Evolutionary conservation across 2,329 filamentous ascomycete genomes (phyloP).

Genomic region (Microcyclospora pomicola): DNA sequence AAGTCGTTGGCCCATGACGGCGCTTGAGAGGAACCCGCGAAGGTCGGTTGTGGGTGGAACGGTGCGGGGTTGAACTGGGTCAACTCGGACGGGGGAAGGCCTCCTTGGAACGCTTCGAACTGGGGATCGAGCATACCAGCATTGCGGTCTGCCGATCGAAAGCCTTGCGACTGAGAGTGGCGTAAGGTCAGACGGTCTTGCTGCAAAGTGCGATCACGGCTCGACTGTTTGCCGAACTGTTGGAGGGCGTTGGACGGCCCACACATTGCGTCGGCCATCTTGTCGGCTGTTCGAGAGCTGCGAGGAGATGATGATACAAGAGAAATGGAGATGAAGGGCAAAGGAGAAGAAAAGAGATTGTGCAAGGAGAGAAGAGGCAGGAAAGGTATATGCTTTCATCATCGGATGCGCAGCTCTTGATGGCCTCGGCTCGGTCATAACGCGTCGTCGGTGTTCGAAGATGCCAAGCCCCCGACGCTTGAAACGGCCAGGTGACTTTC

Average conservation of each 20-base stretch:
- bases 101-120: slow-evolving; percentile 55
- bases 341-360: not conserved
- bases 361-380: no score
- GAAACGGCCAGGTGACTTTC: no score
- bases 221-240: slow-evolving; percentile 55
- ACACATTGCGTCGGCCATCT: slow-evolving; percentile 55
- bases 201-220: slow-evolving; percentile 55
- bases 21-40: slow-evolving; percentile 15
- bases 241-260: slow-evolving; percentile 64
- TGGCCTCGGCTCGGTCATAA: no score
- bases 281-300: slow-evolving; percentile 8
- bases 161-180: slow-evolving; percentile 40
- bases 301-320: not conserved
- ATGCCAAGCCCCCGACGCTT: no score
- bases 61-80: slow-evolving; percentile 20
- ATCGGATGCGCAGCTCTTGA: no score
- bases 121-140: slow-evolving; percentile 48
- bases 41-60: slow-evolving; percentile 20
- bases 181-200: slow-evolving; percentile 52
- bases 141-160: slow-evolving; percentile 44
- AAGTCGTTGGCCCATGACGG: slow-evolving; percentile 38
- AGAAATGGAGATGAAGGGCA: not conserved
- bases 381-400: no score
- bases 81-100: slow-evolving; percentile 28
- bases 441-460: no score